Evolutionary conservation across 192 early-diverging fungal species (phyloP).

Genomic region (Coemansia sp.): DNA sequence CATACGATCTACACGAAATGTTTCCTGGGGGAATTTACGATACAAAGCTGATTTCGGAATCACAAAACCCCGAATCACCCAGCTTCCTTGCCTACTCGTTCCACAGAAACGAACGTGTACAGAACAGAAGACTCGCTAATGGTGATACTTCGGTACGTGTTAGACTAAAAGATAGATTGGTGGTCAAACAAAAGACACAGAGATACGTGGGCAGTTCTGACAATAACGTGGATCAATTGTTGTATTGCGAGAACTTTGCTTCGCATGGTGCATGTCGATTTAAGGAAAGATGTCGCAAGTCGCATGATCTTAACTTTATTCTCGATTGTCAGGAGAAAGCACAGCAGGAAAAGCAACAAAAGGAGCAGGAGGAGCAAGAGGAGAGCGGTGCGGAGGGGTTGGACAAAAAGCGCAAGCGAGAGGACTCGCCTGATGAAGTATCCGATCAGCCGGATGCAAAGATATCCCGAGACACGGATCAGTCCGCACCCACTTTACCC

Average conservation of each 20-base stretch:
- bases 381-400: not conserved
- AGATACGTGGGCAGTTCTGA: not conserved
- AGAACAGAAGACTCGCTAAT: slow-evolving; percentile 11
- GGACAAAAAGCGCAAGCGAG: slow-evolving; percentile 15
- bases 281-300: slow-evolving; percentile 62
- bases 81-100: slow-evolving; percentile 40
- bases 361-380: not conserved
- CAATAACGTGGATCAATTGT: not conserved
- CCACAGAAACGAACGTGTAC: slow-evolving; percentile 41
- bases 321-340: slow-evolving; percentile 60
- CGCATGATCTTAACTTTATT: slow-evolving; percentile 87
- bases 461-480: not conserved
- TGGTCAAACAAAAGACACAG: slow-evolving; percentile 1
- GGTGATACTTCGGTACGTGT: slow-evolving; percentile 23
- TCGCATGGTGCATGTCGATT: slow-evolving; percentile 76
- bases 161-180: slow-evolving; percentile 13
- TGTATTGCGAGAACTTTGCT: slow-evolving; percentile 81
- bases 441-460: no score
- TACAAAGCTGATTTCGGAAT: slow-evolving; percentile 79
- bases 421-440: slow-evolving; percentile 5
- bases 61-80: slow-evolving; percentile 18
- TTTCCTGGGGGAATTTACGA: slow-evolving; percentile 88
- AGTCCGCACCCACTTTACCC: no score
- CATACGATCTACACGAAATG: slow-evolving; percentile 73
- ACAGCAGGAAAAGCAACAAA: not conserved